Base-by-base conservation (phyloP, 768 basidiomycete genomes). In the Crucibulum laeve region DNA sequence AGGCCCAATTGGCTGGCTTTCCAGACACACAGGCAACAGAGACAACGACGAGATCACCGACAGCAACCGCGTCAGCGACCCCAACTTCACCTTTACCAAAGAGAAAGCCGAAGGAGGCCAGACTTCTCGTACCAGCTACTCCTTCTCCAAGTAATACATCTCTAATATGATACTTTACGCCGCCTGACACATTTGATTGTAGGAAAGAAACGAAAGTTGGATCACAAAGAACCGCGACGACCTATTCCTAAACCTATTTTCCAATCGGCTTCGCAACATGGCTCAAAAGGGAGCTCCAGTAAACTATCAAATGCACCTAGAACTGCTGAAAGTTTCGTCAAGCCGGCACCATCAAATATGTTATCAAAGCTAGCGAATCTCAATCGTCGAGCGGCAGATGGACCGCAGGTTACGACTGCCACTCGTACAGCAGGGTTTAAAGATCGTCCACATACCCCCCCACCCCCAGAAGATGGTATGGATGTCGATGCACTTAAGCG, bases 141-240 rank as follows among this genome's bases (percentile, higher is more conserved):
- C 87, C 87, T 6, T 85, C 87, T 25, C 82, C 82, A 3, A 84
- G 84, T 87, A 50, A 59, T 32, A 13, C 1, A 24, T 18, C 18
- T 33, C 25, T 45, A 13, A 8, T 25, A 8, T n/a, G 28, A 8
- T 30, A 8, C n/a, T 8, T 30, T 8, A 30, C 28, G n/a, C n/a
- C n/a, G 28, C 8, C 28, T 30, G n/a, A 37, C 14, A 14, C 10
- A 37, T 19, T 21, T 2, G 14, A 32, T 25, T 33, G 5, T 25
- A 64, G 60, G 57, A 44, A 67, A 70, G 59, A 71, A 75, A 53
- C 65, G 72, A 47, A 80, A 75, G 49, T 28, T 69, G 4, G 64
- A 67, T 19, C 53, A 67, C 41, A 34, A 48, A 22, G 39, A 44
- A 33, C 34, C 17, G 26, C 25, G 22, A 35, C 23, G 17, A 8